Evolutionary conservation across 257 asterid genomes (phyloP).

Genomic region (Nicotiana benthamiana): DNA sequence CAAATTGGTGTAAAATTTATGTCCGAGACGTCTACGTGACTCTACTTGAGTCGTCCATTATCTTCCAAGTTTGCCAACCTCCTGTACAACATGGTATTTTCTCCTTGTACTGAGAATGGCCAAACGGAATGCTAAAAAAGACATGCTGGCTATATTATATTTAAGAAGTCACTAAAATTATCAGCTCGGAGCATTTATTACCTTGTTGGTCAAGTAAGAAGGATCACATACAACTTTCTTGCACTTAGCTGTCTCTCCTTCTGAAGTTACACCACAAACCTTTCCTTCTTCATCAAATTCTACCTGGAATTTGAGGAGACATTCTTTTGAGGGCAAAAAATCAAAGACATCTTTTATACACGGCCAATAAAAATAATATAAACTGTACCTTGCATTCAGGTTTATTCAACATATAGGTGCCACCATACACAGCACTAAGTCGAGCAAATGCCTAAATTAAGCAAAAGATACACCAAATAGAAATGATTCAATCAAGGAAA

Average conservation of each 20-base stretch:
- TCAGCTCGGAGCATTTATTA: conserved; percentile 14
- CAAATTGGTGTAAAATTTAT: neutral
- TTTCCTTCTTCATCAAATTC: conserved; percentile 81
- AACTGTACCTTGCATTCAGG: conserved; percentile 77
- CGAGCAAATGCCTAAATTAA: conserved; percentile 80
- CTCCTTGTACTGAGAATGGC: neutral
- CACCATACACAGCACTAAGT: conserved; percentile 94
- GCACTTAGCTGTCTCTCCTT: conserved; percentile 91
- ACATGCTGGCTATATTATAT: neutral
- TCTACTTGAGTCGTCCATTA: neutral
- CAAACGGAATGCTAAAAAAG: neutral
- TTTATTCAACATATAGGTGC: conserved; percentile 88
- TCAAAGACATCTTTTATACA: neutral
- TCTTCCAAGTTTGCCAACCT: neutral
- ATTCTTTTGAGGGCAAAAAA: neutral
- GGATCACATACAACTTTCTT: conserved; percentile 92
- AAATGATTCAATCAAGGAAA: neutral
- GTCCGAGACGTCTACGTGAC: neutral
- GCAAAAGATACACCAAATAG: neutral
- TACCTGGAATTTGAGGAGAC: conserved; percentile 39
- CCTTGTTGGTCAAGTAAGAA: conserved; percentile 79
- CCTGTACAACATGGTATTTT: neutral
- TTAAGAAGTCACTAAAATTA: neutral
- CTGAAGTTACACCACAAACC: conserved; percentile 82
- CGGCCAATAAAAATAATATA: neutral